Evolutionary conservation across 2,329 filamentous ascomycete species (phyloP), one percentile per base, ranked within the genome.

Genomic region (Tolypocladium endophyticum): DNA sequence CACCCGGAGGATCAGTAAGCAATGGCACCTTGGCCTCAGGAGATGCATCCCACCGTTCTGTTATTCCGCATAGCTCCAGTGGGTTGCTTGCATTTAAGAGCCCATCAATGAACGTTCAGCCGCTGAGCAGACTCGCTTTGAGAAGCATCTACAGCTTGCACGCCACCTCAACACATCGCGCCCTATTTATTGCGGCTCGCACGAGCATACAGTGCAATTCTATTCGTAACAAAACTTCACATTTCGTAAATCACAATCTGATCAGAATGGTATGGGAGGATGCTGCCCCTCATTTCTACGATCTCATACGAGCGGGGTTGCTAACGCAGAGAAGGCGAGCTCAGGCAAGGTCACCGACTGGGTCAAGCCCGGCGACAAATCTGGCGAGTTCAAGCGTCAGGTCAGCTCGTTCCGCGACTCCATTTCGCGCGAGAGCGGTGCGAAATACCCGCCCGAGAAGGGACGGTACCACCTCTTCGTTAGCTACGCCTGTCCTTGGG

Each of bases 391-490:
- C 82, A 96, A 96, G 78, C 87, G 93, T 63, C 89, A 92, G 72
- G 81, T 82, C 63, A 94, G 90, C 62, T 82, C 85, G 59, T 97
- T 97, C 76, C 86, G 94, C 61, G 84, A 88, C 73, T 89, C 79
- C 73, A 89, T 96, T 73, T 90, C 88, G 38, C 83, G 81, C 63
- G 84, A 90, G 66, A 75, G 84, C 1, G 87, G 83, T 50, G 87
- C 90, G 6, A 76, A 87, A 72, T 97, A 92, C 67, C 89, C 91
- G 6, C 83, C 91, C 0, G 93, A 97, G 76, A 90, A 90, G 76
- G 90, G 83, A 58, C 83, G 94, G 59, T 99, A 99, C 73, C 94
- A 99, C 76, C 85, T 99, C 67, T 99, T 93, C 71, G 88, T 96
- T 65, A 93, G 88, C 68, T 96, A 96, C 74, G 92, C 92, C 8